Base-by-base conservation (phyloP, 345 rosid genomes). In the Salix dunnii region DNA sequence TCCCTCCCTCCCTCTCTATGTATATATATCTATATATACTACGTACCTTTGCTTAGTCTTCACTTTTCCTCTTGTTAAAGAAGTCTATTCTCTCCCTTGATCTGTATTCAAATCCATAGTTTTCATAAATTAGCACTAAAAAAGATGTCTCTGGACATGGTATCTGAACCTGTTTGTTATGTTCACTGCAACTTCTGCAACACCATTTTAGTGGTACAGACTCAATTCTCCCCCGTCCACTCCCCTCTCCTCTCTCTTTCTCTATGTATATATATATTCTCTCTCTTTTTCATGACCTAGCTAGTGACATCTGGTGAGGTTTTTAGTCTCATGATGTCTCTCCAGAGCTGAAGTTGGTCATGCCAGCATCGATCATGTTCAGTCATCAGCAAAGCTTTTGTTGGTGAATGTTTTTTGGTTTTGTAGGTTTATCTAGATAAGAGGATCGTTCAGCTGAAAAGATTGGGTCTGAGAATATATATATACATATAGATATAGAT, bases 131-230 rank as follows among this genome's bases (percentile, higher is more conserved):
- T 67, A 40, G 38, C 64, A 77, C 64, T 68, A 69, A 71, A 68
- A 82, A 73, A 55, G 80, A 90, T 92, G 97, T 90, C 99, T 67
- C 36, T 85, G 67, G 93, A 96, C 40, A 81, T 85, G 90, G 86
- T 90, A 38, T 80, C 97, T 68, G 98, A 94, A 70, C 88, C 88
- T 63, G 95, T 96, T 75, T 92, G 98, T 80, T 96, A 91, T 88
- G 97, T 93, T 71, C 94, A 92, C 90, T 96, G 99, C 98, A 92
- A 82, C 94, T 87, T 92, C 92, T 96, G 99, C 97, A 91, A 90
- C 93, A 93, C 97, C 82, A 86, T 92, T 77, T 83, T 96, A 84
- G 99, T 93, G 94, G 99, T 96, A 94, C 76, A 70, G 2, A 68
- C 83, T 82, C 68, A 62, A 72, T 82, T 84, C 79, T 14, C 20